phyloP scores from a whole-genome alignment of 306 rosid species.

The Corylus avellana region DNA sequence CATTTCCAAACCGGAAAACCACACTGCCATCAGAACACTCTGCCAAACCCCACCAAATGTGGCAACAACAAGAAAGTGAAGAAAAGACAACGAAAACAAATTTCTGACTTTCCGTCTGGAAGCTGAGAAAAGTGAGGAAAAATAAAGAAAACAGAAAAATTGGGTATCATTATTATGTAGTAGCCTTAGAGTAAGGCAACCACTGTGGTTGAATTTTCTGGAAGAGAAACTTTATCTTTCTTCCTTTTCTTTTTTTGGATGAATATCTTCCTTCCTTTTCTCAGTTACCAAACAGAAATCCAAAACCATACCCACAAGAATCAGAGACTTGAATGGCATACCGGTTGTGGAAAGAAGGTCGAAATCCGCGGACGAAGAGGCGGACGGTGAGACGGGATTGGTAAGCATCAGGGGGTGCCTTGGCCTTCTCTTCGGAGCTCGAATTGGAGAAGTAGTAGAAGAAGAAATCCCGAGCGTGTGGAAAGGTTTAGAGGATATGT shows the following conservation, averaged over 20 bases:
- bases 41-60: constrained; percentile 42
- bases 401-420: constrained; percentile 23
- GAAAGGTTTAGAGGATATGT: constrained; percentile 23
- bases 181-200: neutral
- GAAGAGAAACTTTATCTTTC: neutral
- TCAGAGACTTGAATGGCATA: constrained; percentile 18
- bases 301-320: constrained; percentile 15
- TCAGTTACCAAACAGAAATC: constrained; percentile 20
- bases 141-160: neutral
- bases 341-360: constrained; percentile 47
- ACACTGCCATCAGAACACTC: constrained; percentile 61
- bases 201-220: neutral
- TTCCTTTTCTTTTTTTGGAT: too few species aligned
- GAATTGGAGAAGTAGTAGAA: constrained; percentile 10
- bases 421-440: constrained; percentile 24
- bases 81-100: neutral
- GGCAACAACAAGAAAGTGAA: neutral
- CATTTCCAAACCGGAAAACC: constrained; percentile 50
- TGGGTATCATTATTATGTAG: too few species aligned
- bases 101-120: neutral
- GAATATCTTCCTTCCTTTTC: neutral
- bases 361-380: constrained; percentile 39
- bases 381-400: constrained; percentile 36
- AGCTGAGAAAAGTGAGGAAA: neutral
- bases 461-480: constrained; percentile 25